Base-by-base conservation (phyloP, 2,329 filamentous ascomycete genomes). In the Pseudocercospora fuligena region DNA sequence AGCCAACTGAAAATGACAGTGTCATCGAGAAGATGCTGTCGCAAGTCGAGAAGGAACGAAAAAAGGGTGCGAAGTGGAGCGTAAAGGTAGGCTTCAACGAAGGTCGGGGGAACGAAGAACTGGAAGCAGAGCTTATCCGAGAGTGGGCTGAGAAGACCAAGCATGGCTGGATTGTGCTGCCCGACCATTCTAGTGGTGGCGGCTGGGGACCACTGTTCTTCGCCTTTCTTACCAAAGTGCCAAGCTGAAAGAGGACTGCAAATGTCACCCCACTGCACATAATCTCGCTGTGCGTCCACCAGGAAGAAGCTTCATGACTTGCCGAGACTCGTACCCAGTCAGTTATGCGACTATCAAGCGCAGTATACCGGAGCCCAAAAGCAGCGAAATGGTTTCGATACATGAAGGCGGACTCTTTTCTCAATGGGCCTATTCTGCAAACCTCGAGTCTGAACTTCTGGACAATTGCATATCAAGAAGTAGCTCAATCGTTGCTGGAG, bases 161-260 rank as follows among this genome's bases (percentile, higher is more conserved):
- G 43, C 66, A 76, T 60, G 80, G 79, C 1, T 80, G 80, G 78
- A 76, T 81, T 43, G 78, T 78, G 3, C 69, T 81, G 25, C 80
- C 80, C 5, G 80, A 82, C 67, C 79, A 80, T 59, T 72, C 70
- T n/a, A 62, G 66, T 21, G 71, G 75, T 9, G 76, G 76, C 2
- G 72, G 70, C 67, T 82, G 79, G 78, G 80, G 80, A 1, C 80
- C 80, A 19, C 67, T 82, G 31, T 82, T 77, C 73, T 82, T 82
- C 63, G 73, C 77, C 4, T 66, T 79, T 31, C 69, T 82, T 19
- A 78, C 75, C 25, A 82, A 81, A 70, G 60, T 74, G 23, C 25
- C 51, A 33, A 25, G n/a, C 29, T 14, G 69, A 43, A 19, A 14
- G 43, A 60, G 19, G 43, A 43, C 1, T 11, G 23, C 27, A 21